A percentile compares a stretch with the other conserved stretches of the same genome.
These are phyloP conservation scores for Colletotrichum sp. DNA, from an alignment of 2,329 filamentous ascomycete species.

Conservation along the genomic window DNA sequence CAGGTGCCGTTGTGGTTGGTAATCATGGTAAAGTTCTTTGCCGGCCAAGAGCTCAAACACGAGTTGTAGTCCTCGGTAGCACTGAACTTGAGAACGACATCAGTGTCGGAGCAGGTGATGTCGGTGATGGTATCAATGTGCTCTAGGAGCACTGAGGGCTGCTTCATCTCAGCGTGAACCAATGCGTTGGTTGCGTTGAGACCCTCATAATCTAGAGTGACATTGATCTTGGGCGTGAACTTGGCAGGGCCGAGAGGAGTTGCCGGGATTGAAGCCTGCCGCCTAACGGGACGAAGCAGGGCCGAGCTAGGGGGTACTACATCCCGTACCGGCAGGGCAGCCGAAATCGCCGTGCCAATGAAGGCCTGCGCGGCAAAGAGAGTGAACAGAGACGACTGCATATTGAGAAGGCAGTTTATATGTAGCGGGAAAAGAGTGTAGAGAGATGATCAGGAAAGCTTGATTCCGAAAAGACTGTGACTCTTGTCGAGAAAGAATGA, in stretches of 20 bases:
- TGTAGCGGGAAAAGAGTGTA: neutral
- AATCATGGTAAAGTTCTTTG: slow-evolving; percentile 36
- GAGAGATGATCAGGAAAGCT: neutral
- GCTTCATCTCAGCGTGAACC: slow-evolving; percentile 13
- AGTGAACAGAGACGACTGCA: neutral
- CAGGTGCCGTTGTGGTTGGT: slow-evolving; percentile 47
- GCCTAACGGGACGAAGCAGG: slow-evolving; percentile 11
- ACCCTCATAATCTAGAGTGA: slow-evolving; percentile 20
- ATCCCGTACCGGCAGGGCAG: neutral
- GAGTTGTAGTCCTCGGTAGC: slow-evolving; percentile 18
- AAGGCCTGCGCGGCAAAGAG: slow-evolving; percentile 12
- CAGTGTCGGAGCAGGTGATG: slow-evolving; percentile 9
- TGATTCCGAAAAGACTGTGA: neutral
- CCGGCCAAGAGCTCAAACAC: slow-evolving; percentile 22
- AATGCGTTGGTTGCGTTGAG: slow-evolving; percentile 20
- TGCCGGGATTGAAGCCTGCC: neutral
- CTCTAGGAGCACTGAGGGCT: slow-evolving; percentile 25
- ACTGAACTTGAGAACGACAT: slow-evolving; percentile 22
- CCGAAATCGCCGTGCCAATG: neutral
- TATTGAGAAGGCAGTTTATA: neutral
- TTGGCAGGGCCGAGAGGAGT: slow-evolving; percentile 11
- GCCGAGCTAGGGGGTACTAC: neutral
- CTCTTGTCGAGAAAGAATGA: neutral
- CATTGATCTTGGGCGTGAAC: slow-evolving; percentile 22
- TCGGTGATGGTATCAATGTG: slow-evolving; percentile 17